These are phyloP conservation scores for Cochlearia excelsa DNA, from an alignment of 345 rosid species.

Conservation along the genomic window DNA sequence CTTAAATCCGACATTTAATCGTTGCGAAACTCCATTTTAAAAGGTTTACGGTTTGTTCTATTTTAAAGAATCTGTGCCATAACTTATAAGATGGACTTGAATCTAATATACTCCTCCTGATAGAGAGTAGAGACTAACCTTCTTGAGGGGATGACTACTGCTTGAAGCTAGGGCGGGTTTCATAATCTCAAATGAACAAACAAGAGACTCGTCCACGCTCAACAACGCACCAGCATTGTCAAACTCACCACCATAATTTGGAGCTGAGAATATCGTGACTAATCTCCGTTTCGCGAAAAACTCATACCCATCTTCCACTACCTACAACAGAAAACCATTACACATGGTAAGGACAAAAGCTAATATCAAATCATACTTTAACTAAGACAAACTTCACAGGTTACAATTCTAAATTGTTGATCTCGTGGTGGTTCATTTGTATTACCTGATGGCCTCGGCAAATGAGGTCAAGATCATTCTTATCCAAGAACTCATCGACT, in stretches of 20 bases:
- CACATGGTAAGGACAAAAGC: not conserved
- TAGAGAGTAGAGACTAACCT: conserved; percentile 41
- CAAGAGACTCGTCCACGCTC: conserved; percentile 69
- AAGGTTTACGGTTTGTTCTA: too few relatives aligned
- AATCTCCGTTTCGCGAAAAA: conserved; percentile 78
- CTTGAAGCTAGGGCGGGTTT: conserved; percentile 60
- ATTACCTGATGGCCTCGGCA: conserved; percentile 83
- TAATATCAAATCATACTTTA: not conserved
- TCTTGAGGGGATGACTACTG: conserved; percentile 45
- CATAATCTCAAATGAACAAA: conserved; percentile 89
- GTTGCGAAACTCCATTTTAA: conserved; percentile 3
- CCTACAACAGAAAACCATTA: conserved; percentile 43
- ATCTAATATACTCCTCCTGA: not conserved
- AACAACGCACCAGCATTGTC: conserved; percentile 51
- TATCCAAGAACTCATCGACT: conserved; percentile 49
- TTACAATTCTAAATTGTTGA: not conserved
- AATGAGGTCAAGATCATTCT: too few relatives aligned
- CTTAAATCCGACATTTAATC: not conserved
- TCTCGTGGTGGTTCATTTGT: not conserved
- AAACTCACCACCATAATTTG: too few relatives aligned
- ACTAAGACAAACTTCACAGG: not conserved
- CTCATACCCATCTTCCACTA: conserved; percentile 96
- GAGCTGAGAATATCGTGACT: too few relatives aligned
- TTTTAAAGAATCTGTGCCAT: not conserved
- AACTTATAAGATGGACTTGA: not conserved